Conservation (phyloP, 176 grass and related monocot species). For the Bothriochloa decipiens region DNA sequence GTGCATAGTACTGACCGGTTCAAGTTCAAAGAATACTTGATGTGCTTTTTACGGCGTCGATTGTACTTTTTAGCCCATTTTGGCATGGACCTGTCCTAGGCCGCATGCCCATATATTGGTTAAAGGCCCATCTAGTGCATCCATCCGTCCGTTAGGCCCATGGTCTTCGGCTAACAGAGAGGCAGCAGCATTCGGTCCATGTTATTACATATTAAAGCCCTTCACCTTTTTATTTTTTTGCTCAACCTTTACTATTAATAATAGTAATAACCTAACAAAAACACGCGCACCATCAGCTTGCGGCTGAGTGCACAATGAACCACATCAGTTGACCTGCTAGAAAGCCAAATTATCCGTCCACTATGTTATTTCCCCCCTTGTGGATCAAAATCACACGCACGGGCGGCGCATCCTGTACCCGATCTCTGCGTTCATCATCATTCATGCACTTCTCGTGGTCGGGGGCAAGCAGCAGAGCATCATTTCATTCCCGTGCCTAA, state of each 20-base stretch:
- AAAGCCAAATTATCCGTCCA: neutral
- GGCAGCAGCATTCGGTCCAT: neutral
- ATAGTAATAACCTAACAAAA: neutral
- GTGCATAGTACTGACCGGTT: too few species aligned
- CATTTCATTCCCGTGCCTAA: constrained; percentile 31
- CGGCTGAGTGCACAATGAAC: neutral
- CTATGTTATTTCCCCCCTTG: too few species aligned
- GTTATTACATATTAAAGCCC: neutral
- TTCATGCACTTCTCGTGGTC: constrained; percentile 3
- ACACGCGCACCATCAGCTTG: neutral
- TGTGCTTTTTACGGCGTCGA: neutral
- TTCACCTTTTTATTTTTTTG: too few species aligned
- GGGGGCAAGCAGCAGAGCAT: constrained; percentile 16
- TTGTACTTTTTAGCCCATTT: neutral
- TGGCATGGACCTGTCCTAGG: neutral
- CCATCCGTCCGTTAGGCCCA: neutral
- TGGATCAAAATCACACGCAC: neutral
- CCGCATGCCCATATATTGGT: neutral
- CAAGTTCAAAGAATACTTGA: neutral
- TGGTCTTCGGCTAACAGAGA: neutral
- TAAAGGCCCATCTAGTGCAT: neutral
- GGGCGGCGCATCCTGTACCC: constrained; percentile 1
- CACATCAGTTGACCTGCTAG: neutral
- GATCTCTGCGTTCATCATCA: neutral
- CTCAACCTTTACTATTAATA: too few species aligned